Conservation (phyloP, 768 basidiomycete genomes). For the Psilocybe tampanensis region DNA sequence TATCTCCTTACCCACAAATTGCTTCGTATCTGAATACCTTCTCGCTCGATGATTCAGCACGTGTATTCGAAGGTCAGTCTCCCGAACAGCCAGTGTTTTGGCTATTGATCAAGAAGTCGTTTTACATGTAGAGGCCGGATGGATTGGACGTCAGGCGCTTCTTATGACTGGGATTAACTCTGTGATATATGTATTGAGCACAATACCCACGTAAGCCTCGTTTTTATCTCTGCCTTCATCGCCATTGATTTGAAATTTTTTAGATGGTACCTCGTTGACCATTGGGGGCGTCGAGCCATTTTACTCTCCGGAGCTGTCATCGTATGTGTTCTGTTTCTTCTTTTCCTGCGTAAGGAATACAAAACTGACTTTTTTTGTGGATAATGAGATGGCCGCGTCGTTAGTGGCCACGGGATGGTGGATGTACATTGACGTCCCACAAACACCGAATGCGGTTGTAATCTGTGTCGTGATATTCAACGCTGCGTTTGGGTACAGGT, state of each 20-base stretch:
- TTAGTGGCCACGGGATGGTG: constrained; percentile 87
- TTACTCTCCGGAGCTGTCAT: constrained; percentile 83
- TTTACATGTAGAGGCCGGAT: constrained; percentile 77
- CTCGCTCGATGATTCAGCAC: constrained; percentile 44
- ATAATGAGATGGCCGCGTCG: constrained; percentile 74
- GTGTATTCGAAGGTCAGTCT: constrained; percentile 84
- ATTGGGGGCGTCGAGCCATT: constrained; percentile 87
- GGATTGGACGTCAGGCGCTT: constrained; percentile 91
- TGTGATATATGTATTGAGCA: constrained; percentile 76
- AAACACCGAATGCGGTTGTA: constrained; percentile 88
- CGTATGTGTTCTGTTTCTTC: constrained; percentile 41
- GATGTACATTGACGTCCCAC: constrained; percentile 87
- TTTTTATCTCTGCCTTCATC: too few species aligned
- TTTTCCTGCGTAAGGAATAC: neutral
- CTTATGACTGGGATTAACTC: constrained; percentile 96
- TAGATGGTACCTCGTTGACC: constrained; percentile 94
- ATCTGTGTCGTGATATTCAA: constrained; percentile 90
- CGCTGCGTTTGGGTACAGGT: constrained; percentile 90
- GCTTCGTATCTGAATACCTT: constrained; percentile 1
- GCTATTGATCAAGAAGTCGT: constrained; percentile 7
- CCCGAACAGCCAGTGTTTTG: neutral
- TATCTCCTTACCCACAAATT: neutral
- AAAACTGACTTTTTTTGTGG: neutral
- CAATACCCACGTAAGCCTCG: constrained; percentile 68
- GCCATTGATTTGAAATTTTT: too few species aligned